Evolutionary conservation across 768 basidiomycete species (phyloP).

Genomic region (Rhizopogon vesiculosus): DNA sequence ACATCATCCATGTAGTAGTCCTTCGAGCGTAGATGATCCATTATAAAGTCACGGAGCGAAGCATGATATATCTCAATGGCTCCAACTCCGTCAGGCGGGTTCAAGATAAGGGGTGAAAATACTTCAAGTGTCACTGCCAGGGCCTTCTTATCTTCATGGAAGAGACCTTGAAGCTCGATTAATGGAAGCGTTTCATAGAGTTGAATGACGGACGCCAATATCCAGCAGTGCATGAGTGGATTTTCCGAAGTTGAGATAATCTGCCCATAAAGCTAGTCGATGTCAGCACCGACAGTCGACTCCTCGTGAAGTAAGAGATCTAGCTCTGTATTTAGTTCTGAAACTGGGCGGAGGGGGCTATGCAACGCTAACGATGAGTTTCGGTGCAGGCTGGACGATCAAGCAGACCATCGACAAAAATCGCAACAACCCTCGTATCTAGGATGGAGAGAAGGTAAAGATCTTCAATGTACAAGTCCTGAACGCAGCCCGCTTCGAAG

Average conservation of each 20-base stretch:
- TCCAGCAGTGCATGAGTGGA: neutral
- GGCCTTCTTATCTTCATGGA: neutral
- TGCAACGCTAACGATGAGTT: neutral
- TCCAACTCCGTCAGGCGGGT: neutral
- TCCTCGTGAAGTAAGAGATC: neutral
- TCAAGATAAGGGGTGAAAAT: neutral
- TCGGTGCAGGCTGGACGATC: neutral
- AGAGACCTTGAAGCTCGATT: neutral
- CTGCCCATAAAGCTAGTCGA: neutral
- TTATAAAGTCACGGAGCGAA: neutral
- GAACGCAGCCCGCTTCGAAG: neutral
- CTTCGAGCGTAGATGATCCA: neutral
- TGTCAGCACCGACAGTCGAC: neutral
- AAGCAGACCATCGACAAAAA: neutral
- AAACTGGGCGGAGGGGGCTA: neutral
- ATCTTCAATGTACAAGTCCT: neutral
- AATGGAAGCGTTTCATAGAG: neutral
- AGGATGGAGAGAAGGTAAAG: neutral
- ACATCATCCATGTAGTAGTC: neutral
- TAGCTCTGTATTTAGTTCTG: slow-evolving; percentile 38
- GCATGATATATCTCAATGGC: neutral
- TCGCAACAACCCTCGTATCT: neutral
- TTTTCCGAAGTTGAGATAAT: neutral
- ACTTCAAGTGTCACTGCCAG: neutral
- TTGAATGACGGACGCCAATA: neutral